A percentile compares a stretch with the other conserved stretches of the same genome.
These are phyloP conservation scores for Lactarius hengduanensis DNA, from an alignment of 768 basidiomycete species.

Conservation along the genomic window DNA sequence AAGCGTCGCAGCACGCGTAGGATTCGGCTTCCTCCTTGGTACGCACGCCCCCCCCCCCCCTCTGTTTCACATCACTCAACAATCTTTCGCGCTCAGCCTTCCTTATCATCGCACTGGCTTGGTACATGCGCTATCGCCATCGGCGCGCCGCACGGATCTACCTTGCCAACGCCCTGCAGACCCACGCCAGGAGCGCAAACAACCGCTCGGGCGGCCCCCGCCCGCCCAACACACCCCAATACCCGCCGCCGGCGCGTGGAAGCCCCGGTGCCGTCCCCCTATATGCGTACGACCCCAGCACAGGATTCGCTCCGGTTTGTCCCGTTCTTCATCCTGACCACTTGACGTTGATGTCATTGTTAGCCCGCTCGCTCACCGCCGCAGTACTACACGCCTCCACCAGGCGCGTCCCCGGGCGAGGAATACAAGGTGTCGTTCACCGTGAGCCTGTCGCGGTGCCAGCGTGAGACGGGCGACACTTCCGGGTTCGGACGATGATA, in stretches of 20 bases:
- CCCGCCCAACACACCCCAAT: not conserved
- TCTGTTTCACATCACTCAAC: not conserved
- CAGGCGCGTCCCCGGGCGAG: not conserved
- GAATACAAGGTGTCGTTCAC: not conserved
- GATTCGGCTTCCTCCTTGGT: conserved; percentile 2
- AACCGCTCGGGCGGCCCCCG: not conserved
- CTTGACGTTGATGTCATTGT: not conserved
- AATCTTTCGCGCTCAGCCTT: not conserved
- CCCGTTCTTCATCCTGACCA: not conserved
- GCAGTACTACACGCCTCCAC: conserved; percentile 10
- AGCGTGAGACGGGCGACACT: no score
- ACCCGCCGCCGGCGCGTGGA: conserved; percentile 10
- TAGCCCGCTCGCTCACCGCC: conserved; percentile 4
- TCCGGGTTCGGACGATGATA: no score
- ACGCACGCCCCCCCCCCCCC: not conserved
- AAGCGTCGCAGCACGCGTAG: conserved; percentile 1
- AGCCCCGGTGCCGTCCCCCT: not conserved
- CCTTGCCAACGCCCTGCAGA: not conserved
- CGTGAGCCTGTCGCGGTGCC: no score
- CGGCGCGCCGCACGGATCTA: conserved; percentile 4
- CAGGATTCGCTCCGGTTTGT: conserved; percentile 15
- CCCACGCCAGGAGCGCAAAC: not conserved
- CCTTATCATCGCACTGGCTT: not conserved
- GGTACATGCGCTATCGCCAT: not conserved
- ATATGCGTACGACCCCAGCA: not conserved